These are phyloP conservation scores for Gracilaria domingensis DNA, from an alignment of 23 red algal species.

Conservation along the genomic window DNA sequence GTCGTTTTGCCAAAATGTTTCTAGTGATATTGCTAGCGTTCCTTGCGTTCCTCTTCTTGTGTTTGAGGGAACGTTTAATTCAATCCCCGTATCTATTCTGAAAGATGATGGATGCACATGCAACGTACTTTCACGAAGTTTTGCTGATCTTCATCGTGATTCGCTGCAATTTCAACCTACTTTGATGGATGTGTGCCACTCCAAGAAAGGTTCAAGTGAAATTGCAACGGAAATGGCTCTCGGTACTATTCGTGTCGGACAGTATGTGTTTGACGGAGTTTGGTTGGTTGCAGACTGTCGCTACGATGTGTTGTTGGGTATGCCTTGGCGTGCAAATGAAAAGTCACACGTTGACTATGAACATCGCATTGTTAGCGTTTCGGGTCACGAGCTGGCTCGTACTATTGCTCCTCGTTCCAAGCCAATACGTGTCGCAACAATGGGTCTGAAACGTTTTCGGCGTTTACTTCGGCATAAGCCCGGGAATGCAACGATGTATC, in stretches of 20 bases:
- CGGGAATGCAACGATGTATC: not conserved
- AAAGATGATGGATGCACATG: constrained; percentile 2
- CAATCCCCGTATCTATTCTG: not conserved
- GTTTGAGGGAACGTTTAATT: not conserved
- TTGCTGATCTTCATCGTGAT: not conserved
- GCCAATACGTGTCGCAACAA: not conserved
- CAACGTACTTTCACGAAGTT: not conserved
- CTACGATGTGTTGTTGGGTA: not conserved
- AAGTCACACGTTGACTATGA: not conserved
- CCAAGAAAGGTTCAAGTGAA: not conserved
- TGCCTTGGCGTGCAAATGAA: not conserved
- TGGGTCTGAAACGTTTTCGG: not conserved
- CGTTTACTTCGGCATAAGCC: not conserved
- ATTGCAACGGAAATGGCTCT: not conserved
- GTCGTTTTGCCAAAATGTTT: not conserved
- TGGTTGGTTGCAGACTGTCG: not conserved
- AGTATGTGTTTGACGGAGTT: not conserved
- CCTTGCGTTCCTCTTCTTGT: not conserved
- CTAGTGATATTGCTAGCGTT: not conserved
- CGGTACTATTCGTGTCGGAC: not conserved
- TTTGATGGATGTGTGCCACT: not conserved
- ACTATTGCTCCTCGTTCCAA: not conserved
- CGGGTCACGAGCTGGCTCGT: not conserved
- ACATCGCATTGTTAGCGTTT: not conserved
- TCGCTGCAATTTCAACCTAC: not conserved